Percentiles rank a stretch among this genome's conserved stretches.
These are phyloP conservation scores for Jamesozyma lodderae DNA, from an alignment of 805 yeast genomes.

Conservation along the genomic window DNA sequence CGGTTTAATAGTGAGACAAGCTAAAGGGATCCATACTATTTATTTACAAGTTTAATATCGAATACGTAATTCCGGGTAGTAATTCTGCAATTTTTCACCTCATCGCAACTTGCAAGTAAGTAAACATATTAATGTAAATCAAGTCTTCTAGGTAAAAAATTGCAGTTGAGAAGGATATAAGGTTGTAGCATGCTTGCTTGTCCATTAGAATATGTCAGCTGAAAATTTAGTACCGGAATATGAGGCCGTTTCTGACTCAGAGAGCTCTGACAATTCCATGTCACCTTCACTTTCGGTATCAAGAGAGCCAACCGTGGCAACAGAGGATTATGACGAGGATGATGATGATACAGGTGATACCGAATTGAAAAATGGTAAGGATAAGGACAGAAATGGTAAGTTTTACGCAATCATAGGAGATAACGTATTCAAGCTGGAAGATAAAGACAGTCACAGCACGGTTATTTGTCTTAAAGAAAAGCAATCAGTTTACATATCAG, in stretches of 20 bases:
- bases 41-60: background rate
- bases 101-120: conserved; percentile 1
- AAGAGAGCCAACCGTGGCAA: conserved; percentile 10
- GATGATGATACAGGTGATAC: conserved; percentile 7
- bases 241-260: conserved; percentile 3
- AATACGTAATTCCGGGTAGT: background rate
- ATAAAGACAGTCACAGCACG: conserved; percentile 5
- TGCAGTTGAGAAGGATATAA: background rate
- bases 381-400: background rate
- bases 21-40: too few species aligned
- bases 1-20: too few species aligned
- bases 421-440: conserved; percentile 12
- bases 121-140: too few species aligned
- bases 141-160: too few species aligned
- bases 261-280: conserved; percentile 7
- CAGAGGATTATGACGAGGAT: conserved; percentile 13
- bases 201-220: background rate
- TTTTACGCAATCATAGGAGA: conserved; percentile 6
- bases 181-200: too few species aligned
- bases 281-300: conserved; percentile 4
- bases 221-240: conserved; percentile 5
- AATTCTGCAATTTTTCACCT: background rate
- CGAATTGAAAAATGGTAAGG: background rate
- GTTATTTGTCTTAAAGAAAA: conserved; percentile 20
- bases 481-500: conserved; percentile 21